Evolutionary conservation across 2,329 filamentous ascomycete genomes (phyloP).

Genomic region (Aureobasidium melanogenum): DNA sequence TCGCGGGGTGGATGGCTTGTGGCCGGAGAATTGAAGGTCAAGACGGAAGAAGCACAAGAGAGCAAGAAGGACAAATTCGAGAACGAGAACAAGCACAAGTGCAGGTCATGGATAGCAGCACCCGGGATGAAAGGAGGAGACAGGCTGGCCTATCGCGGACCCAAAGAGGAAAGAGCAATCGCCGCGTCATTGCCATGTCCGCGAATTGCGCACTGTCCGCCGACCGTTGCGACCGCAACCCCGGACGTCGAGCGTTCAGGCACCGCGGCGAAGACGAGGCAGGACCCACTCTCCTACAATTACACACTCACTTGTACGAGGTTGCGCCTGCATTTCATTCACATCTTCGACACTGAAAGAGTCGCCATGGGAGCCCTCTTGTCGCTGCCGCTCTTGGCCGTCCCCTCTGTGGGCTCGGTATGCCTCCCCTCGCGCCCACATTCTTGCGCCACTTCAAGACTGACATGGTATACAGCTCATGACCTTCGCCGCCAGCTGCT

Average conservation of each 20-base stretch:
- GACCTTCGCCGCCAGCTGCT: conserved; percentile 80
- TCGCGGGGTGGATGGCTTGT: not conserved
- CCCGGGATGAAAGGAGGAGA: not conserved
- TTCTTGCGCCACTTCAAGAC: conserved; percentile 35
- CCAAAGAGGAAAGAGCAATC: not conserved
- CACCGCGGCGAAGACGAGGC: not conserved
- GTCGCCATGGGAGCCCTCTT: conserved; percentile 76
- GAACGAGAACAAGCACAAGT: not conserved
- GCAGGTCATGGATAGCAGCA: not conserved
- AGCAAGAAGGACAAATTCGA: not conserved
- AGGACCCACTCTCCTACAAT: not conserved
- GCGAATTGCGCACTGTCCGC: not conserved
- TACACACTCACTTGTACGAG: not conserved
- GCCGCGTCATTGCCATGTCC: not conserved
- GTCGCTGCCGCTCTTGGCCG: conserved; percentile 77
- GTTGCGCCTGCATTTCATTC: not conserved
- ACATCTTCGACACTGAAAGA: not conserved
- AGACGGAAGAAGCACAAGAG: not conserved
- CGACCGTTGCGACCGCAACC: not conserved
- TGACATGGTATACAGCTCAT: conserved; percentile 35
- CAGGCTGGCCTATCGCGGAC: not conserved
- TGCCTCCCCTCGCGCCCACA: conserved; percentile 27
- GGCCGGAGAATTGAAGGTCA: not conserved
- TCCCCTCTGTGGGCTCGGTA: conserved; percentile 83
- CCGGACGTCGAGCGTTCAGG: not conserved